phyloP scores from a whole-genome alignment of 2,329 filamentous ascomycete species.

The Didymella glomerata region DNA sequence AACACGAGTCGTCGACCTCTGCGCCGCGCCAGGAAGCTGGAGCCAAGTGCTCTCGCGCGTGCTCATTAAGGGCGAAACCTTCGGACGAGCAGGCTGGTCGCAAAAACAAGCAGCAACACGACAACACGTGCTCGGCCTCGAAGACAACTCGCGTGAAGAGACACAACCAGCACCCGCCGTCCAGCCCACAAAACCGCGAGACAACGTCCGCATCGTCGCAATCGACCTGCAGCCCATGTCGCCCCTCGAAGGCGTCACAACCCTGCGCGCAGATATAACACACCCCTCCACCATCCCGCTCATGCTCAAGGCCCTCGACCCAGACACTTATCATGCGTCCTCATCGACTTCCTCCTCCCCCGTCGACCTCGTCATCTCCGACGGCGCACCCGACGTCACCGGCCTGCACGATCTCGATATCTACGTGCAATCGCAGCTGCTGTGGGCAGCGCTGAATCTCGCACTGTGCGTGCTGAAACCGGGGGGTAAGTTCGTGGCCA shows the following conservation, averaged over 20 bases:
- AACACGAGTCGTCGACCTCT: conserved; percentile 92
- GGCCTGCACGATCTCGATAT: conserved; percentile 97
- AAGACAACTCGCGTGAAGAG: conserved; percentile 10
- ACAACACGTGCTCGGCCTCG: conserved; percentile 63
- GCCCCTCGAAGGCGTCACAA: conserved; percentile 89
- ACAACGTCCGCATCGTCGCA: conserved; percentile 90
- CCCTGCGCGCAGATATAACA: conserved; percentile 93
- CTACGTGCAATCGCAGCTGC: conserved; percentile 94
- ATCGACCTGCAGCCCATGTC: conserved; percentile 97
- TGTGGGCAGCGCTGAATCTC: conserved; percentile 92
- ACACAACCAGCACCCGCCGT: conserved; percentile 27
- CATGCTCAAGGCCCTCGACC: conserved; percentile 83
- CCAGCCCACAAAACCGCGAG: conserved; percentile 57
- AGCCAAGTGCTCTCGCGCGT: conserved; percentile 94
- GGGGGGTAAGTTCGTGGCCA: conserved; percentile 95
- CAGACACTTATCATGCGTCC: conserved; percentile 60
- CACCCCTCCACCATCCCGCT: conserved; percentile 94
- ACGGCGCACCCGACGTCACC: conserved; percentile 95
- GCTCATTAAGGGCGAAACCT: conserved; percentile 90
- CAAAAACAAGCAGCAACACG: conserved; percentile 76
- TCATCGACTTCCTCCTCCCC: conserved; percentile 68
- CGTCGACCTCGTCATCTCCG: conserved; percentile 92
- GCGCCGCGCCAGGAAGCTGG: conserved; percentile 95
- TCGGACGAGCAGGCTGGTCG: conserved; percentile 86
- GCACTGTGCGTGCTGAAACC: conserved; percentile 91